Base-by-base conservation (phyloP, 2,329 filamentous ascomycete genomes). In the Aspergillus bombycis region DNA sequence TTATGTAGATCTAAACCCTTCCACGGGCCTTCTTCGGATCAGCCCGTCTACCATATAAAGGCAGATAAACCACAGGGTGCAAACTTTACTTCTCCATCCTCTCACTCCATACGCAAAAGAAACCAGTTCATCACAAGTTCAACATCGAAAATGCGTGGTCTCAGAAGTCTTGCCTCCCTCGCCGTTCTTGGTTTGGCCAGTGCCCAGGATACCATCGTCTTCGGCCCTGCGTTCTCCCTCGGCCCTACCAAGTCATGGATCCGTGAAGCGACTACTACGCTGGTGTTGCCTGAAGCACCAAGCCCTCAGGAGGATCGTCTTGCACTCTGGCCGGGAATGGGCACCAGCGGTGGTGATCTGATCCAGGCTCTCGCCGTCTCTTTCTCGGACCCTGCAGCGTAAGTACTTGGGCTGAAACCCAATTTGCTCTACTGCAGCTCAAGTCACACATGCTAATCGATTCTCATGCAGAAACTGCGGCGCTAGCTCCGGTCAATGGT, bases 241-340 rank as follows among this genome's bases (percentile, higher is more conserved):
- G 74, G 74, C 3, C 73, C 73, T 48, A 74, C 72, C 3, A 59
- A 66, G 36, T 75, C 71, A 30, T 75, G 71, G 70, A 76, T 77
- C 52, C 69, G 72, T 16, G 72, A 74, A 56, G 71, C 74, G 5
- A 74, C 64, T 16, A 74, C 74, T 7, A 77, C 74, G 0, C 58
- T 76, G 11, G 70, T 75, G 0, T 67, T 75, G 10, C 74, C 74
- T 1, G 62, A 71, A 9, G 67, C 67, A 1, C 74, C 73, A 5
- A 73, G 61, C 46, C 69, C 69, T 3, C 64, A 71, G 55, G 57
- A 62, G 8, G 72, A 74, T 45, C 70, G 72, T n/a, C 71, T 76
- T 10, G 73, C 74, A 2, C 64, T 77, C 8, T 77, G 74, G 74
- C 72, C 73, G 3, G 74, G 74, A 1, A 76, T 76, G 74, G 72